A percentile compares a stretch with the other conserved stretches of the same genome.
These are phyloP conservation scores for Picochlorum sp. DNA, from an alignment of 139 green algal species.

Conservation along the genomic window DNA sequence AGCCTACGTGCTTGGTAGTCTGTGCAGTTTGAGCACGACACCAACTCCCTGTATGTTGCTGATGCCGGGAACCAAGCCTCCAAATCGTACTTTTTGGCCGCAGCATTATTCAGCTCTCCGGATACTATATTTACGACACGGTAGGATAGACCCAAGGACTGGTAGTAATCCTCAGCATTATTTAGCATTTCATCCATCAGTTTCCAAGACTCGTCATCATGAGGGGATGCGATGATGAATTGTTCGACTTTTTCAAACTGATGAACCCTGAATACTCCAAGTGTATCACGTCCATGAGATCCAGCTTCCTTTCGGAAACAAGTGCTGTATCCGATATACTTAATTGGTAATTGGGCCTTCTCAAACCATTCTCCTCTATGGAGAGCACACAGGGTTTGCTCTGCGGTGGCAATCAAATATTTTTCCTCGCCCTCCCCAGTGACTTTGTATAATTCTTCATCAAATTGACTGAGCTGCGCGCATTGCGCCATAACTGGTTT, in stretches of 20 bases:
- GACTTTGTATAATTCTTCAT: conserved; percentile 98
- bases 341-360: conserved; percentile 55
- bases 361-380: conserved; percentile 92
- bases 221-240: conserved; percentile 79
- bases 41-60: conserved; percentile 86
- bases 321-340: conserved; percentile 94
- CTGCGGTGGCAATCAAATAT: conserved; percentile 97
- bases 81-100: conserved; percentile 98
- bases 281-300: conserved; percentile 77
- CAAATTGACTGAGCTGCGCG: conserved; percentile 97
- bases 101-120: conserved; percentile 95
- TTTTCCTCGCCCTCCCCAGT: conserved; percentile 93
- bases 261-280: conserved; percentile 88
- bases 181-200: conserved; percentile 94
- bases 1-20: conserved; percentile 87
- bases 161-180: conserved; percentile 78
- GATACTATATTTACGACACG: conserved; percentile 95
- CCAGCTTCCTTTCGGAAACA: conserved; percentile 99
- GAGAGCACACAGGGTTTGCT: conserved; percentile 95
- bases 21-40: conserved; percentile 97
- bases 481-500: conserved; percentile 95
- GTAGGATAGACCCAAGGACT: conserved; percentile 76
- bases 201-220: conserved; percentile 81
- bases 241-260: conserved; percentile 99
- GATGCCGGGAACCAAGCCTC: conserved; percentile 97